Percentiles rank a stretch among this genome's conserved stretches.
Evolutionary conservation across 2,329 filamentous ascomycete species (phyloP).

Genomic region (Colletotrichum incanum): DNA sequence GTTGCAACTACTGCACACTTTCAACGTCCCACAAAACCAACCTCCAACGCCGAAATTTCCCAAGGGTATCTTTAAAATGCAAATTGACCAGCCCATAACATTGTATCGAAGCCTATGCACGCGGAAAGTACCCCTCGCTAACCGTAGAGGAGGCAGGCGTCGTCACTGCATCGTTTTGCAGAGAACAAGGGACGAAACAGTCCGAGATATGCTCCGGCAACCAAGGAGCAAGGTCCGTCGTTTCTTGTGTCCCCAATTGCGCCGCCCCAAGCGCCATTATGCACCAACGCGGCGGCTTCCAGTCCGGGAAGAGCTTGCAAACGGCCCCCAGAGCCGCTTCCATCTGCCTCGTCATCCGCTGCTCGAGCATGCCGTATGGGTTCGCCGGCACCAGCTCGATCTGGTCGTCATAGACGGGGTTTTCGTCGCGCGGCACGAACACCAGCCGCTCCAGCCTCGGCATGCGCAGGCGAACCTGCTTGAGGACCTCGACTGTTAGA

Average conservation of each 20-base stretch:
- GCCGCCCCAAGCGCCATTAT: conserved; percentile 51
- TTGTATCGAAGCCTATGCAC: not conserved
- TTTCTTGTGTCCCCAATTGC: not conserved
- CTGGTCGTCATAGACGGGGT: conserved; percentile 51
- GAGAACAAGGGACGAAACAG: not conserved
- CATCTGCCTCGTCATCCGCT: conserved; percentile 57
- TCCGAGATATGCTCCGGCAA: not conserved
- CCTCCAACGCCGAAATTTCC: not conserved
- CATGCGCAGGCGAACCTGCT: conserved; percentile 56
- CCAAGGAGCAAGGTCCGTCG: not conserved
- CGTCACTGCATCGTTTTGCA: not conserved
- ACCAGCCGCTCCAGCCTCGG: conserved; percentile 59
- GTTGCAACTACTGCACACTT: not conserved
- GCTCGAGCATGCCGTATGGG: conserved; percentile 50
- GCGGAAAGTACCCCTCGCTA: not conserved
- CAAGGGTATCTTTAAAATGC: conserved; percentile 25
- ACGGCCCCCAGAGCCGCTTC: conserved; percentile 52
- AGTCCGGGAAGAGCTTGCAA: conserved; percentile 50
- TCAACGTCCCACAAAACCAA: not conserved
- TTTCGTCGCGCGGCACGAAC: conserved; percentile 60
- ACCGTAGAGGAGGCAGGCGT: not conserved
- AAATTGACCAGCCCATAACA: not conserved
- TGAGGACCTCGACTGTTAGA: conserved; percentile 58
- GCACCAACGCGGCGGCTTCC: conserved; percentile 56
- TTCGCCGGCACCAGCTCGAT: conserved; percentile 44